Evolutionary conservation across 345 rosid genomes (phyloP), one percentile per base, ranked within the genome.

Genomic region (Abelmoschus esculentus): DNA sequence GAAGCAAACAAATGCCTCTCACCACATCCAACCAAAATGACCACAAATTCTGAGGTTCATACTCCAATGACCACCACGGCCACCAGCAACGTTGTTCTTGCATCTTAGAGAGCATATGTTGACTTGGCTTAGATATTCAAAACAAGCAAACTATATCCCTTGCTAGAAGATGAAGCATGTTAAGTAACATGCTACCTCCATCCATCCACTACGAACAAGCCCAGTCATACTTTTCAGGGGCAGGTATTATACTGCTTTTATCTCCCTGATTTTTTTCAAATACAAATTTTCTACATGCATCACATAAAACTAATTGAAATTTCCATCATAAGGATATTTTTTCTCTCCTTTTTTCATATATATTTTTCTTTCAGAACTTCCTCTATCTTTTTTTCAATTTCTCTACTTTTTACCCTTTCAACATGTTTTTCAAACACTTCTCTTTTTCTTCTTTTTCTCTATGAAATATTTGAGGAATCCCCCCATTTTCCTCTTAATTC

Each of bases 1-100:
- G 75, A 76, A 71, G 70, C 71, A 79, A 75, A 75, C 72, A 56
- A 73, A 77, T 70, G 77, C 85, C 78, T 83, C 89, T 86, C 87
- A 77, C 86, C 82, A 74, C 73, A 79, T 79, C 79, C 79, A 61
- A 77, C 74, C 70, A 67, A 79, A 42, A 70, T 36, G 71, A 78
- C 71, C 75, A 81, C 12, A 80, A 40, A 74, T 72, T 72, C 69
- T 18, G 79, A 70, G 69, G 76, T 42, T 63, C 67, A 40, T 38
- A 19, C 79, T 67, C 75, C 82, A 76, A 70, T 70, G 81, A 78
- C 70, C 76, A 77, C 70, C 46, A 42, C 12, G 46, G 13, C 46
- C 46, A 42, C 3, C 76, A 72, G 75, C 73, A 80, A 67, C 59
- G 78, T 76, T 70, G 74, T 85, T 79, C 79, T 63, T 69, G 83